phyloP scores from a whole-genome alignment of 768 basidiomycete genomes.

The Sporobolomyces roseus region DNA sequence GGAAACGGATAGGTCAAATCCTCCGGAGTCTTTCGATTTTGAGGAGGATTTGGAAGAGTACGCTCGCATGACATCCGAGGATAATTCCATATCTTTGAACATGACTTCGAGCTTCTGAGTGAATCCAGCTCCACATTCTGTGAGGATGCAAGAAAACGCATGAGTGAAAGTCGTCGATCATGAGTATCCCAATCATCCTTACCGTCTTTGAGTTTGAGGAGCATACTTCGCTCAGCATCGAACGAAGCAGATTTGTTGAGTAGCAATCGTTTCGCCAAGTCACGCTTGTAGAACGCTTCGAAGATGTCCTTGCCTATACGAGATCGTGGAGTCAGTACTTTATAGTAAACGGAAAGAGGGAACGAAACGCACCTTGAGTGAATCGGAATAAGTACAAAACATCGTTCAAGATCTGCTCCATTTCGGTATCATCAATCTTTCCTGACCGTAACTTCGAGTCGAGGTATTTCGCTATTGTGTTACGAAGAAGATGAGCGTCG shows the following conservation, averaged over 20 bases:
- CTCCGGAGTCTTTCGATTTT: slow-evolving; percentile 42
- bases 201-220: slow-evolving; percentile 79
- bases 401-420: slow-evolving; percentile 61
- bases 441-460: slow-evolving; percentile 83
- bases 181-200: slow-evolving; percentile 48
- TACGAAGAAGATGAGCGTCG: slow-evolving; percentile 53
- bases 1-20: slow-evolving; percentile 64
- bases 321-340: background rate
- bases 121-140: slow-evolving; percentile 94
- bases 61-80: slow-evolving; percentile 66
- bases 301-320: slow-evolving; percentile 79
- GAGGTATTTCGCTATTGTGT: slow-evolving; percentile 73
- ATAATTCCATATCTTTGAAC: slow-evolving; percentile 60
- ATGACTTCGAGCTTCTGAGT: slow-evolving; percentile 81
- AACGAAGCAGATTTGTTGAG: slow-evolving; percentile 78
- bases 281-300: slow-evolving; percentile 82
- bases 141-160: slow-evolving; percentile 2
- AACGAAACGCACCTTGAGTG: slow-evolving; percentile 56
- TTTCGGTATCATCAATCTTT: slow-evolving; percentile 64
- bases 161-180: background rate
- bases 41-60: slow-evolving; percentile 50
- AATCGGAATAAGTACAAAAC: slow-evolving; percentile 74
- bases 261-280: slow-evolving; percentile 78
- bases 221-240: slow-evolving; percentile 77
- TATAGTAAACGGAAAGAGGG: background rate